phyloP scores from a whole-genome alignment of 169 alveolate species.

The Cryptosporidium ryanae region DNA sequence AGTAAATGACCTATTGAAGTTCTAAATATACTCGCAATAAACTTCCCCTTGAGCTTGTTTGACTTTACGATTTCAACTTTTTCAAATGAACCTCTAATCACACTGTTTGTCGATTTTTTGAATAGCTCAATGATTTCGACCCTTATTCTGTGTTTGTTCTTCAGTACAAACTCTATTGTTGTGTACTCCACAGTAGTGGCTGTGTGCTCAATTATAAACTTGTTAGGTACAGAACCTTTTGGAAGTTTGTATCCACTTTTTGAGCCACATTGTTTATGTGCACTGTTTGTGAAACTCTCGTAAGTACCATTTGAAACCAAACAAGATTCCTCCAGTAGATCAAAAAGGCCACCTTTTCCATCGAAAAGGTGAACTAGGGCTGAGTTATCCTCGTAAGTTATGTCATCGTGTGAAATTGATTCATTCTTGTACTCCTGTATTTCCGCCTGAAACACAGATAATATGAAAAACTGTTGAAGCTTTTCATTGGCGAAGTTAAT shows the following conservation, averaged over 20 bases:
- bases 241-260: conserved; percentile 75
- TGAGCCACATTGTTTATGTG: conserved; percentile 75
- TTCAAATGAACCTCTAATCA: conserved; percentile 70
- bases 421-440: conserved; percentile 87
- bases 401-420: conserved; percentile 60
- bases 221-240: conserved; percentile 75
- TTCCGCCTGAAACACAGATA: conserved; percentile 92
- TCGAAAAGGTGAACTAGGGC: conserved; percentile 51
- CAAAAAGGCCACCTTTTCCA: conserved; percentile 78
- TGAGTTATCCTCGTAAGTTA: conserved; percentile 70
- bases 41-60: conserved; percentile 78
- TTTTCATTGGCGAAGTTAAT: conserved; percentile 98
- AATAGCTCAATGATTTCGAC: conserved; percentile 73
- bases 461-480: conserved; percentile 93
- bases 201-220: conserved; percentile 76
- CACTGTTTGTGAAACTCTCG: conserved; percentile 76
- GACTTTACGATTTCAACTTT: conserved; percentile 77
- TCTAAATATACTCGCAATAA: conserved; percentile 78
- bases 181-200: conserved; percentile 79
- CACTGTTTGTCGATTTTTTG: conserved; percentile 67
- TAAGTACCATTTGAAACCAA: conserved; percentile 78
- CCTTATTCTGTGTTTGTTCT: conserved; percentile 78
- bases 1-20: conserved; percentile 76
- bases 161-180: conserved; percentile 77
- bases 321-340: conserved; percentile 79